Percentiles rank a stretch among this genome's conserved stretches.
Evolutionary conservation across 2,329 filamentous ascomycete genomes (phyloP).

Genomic region (Trichoderma sp.): DNA sequence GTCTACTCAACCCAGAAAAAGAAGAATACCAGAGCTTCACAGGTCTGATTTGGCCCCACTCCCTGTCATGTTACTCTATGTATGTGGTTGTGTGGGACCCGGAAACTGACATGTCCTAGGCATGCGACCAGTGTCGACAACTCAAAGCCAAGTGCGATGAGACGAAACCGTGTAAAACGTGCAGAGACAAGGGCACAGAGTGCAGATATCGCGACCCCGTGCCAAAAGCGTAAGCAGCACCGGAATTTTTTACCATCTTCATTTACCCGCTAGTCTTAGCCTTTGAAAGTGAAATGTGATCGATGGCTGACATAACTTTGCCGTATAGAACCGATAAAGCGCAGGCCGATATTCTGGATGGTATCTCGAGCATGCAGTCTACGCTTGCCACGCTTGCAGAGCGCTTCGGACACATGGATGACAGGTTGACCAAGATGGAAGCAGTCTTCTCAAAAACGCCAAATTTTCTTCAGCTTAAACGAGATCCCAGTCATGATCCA

Average conservation of each 20-base stretch:
- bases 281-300: not conserved
- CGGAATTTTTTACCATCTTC: not conserved
- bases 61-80: not conserved
- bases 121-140: slow-evolving; percentile 84
- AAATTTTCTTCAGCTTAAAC: slow-evolving; percentile 7
- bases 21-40: slow-evolving; percentile 63
- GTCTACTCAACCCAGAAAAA: slow-evolving; percentile 47
- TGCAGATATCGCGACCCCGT: slow-evolving; percentile 91
- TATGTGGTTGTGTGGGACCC: not conserved
- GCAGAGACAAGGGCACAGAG: slow-evolving; percentile 77
- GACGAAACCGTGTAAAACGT: slow-evolving; percentile 78
- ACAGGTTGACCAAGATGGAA: slow-evolving; percentile 37
- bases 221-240: slow-evolving; percentile 73
- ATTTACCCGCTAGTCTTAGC: not conserved
- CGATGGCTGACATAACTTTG: not conserved
- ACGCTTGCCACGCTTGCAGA: slow-evolving; percentile 37
- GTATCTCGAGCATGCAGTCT: slow-evolving; percentile 43
- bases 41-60: slow-evolving; percentile 41
- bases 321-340: slow-evolving; percentile 55
- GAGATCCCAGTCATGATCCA: slow-evolving; percentile 28
- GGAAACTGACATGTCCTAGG: slow-evolving; percentile 49
- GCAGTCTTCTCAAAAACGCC: slow-evolving; percentile 26
- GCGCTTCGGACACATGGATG: slow-evolving; percentile 40
- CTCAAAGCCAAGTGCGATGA: slow-evolving; percentile 93
- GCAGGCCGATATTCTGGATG: slow-evolving; percentile 57